Percentiles rank a stretch among this genome's conserved stretches.
phyloP scores from a whole-genome alignment of 1,284 basidiomycete genomes.

The Thelephora terrestris region DNA sequence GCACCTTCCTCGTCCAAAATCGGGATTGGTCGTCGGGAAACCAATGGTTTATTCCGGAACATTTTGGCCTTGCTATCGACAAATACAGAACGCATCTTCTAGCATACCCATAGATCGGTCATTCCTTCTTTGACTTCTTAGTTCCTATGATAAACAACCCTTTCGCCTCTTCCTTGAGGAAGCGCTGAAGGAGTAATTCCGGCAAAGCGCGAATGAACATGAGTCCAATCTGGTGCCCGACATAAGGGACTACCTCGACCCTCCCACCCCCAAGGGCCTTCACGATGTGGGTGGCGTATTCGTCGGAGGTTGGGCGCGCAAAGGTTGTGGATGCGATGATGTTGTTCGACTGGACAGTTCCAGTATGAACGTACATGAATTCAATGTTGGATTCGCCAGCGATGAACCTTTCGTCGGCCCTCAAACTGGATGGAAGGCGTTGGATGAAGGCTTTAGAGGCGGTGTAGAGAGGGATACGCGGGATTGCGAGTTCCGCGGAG shows the following conservation, averaged over 20 bases:
- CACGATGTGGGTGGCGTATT: conserved; percentile 13
- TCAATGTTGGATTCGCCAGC: conserved; percentile 15
- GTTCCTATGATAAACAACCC: too few relatives aligned
- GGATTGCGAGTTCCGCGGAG: conserved; percentile 13
- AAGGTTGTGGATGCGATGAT: conserved; percentile 8
- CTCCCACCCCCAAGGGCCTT: conserved; percentile 13
- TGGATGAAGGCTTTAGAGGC: conserved; percentile 18
- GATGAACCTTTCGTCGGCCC: conserved; percentile 17
- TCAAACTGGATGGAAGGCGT: conserved; percentile 15
- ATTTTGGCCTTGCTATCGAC: too few relatives aligned
- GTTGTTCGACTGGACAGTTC: conserved; percentile 14
- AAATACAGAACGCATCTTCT: too few relatives aligned
- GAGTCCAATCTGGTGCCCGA: not conserved
- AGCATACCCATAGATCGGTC: too few relatives aligned
- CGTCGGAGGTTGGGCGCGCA: conserved; percentile 11
- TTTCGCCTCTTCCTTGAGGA: too few relatives aligned
- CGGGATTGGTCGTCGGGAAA: too few relatives aligned
- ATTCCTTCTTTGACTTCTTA: too few relatives aligned
- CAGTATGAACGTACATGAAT: conserved; percentile 16
- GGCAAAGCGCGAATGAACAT: too few relatives aligned
- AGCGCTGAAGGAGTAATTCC: too few relatives aligned
- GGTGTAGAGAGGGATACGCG: conserved; percentile 17
- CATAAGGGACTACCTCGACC: conserved; percentile 12
- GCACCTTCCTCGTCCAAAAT: too few relatives aligned
- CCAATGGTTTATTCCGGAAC: too few relatives aligned